Conservation (phyloP, 129 eudicot species). For the Helianthus tuberosus region DNA sequence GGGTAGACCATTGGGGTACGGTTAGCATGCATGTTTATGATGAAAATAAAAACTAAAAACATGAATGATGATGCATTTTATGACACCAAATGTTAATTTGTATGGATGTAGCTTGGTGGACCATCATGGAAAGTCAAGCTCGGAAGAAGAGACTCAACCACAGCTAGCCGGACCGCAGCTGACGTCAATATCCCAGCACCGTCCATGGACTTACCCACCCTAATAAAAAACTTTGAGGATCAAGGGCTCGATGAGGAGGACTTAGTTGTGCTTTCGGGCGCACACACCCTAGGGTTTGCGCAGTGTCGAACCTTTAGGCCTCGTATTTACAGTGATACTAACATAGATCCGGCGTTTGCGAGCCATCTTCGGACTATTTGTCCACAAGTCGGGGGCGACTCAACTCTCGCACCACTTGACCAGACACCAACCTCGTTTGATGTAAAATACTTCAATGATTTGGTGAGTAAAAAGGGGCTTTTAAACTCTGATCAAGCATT, state of each 20-base stretch:
- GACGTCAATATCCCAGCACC: conserved; percentile 31
- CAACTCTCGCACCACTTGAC: conserved; percentile 31
- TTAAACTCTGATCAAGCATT: conserved; percentile 25
- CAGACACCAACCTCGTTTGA: conserved; percentile 21
- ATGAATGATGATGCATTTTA: too few relatives aligned
- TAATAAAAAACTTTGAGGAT: conserved; percentile 29
- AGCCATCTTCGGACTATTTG: conserved; percentile 18
- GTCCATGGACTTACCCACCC: conserved; percentile 21
- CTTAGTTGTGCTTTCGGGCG: conserved; percentile 60
- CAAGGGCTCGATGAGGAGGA: conserved; percentile 49
- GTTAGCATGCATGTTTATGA: too few relatives aligned
- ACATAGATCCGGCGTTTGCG: conserved; percentile 27
- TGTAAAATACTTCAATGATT: conserved; percentile 22
- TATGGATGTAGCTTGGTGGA: conserved; percentile 30
- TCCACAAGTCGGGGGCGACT: conserved; percentile 24
- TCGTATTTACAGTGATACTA: conserved; percentile 23
- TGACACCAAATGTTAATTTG: too few relatives aligned
- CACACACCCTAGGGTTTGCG: conserved; percentile 30
- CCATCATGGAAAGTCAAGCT: conserved; percentile 32
- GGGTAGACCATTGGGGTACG: too few relatives aligned
- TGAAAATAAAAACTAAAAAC: too few relatives aligned
- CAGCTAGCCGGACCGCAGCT: conserved; percentile 29
- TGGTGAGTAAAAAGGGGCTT: conserved; percentile 25
- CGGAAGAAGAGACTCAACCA: conserved; percentile 44
- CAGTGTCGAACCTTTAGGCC: conserved; percentile 12